These are phyloP conservation scores for Mytilinidion resinicola DNA, from an alignment of 495 filamentous ascomycete species.

Conservation along the genomic window DNA sequence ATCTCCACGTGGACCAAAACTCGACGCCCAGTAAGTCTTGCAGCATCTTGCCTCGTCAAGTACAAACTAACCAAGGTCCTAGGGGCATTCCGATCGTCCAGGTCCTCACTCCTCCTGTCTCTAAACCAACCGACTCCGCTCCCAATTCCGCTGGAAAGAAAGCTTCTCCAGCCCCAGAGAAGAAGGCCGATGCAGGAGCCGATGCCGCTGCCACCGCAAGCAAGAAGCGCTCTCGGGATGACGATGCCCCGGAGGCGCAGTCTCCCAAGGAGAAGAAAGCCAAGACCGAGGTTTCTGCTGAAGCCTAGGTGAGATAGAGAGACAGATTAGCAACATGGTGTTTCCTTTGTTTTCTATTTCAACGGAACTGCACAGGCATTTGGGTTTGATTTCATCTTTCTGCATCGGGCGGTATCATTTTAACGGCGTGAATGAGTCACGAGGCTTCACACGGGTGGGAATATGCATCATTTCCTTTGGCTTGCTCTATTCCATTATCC, in stretches of 20 bases:
- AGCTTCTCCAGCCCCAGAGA: background rate
- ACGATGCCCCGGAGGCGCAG: slow-evolving; percentile 6
- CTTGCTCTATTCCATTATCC: too few species aligned
- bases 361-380: too few species aligned
- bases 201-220: background rate
- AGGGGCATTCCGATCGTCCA: slow-evolving; percentile 11
- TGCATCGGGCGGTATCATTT: too few species aligned
- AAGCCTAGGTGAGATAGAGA: background rate
- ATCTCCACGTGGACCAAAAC: background rate
- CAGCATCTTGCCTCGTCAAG: background rate
- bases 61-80: background rate
- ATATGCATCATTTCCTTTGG: too few species aligned
- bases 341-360: too few species aligned
- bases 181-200: background rate
- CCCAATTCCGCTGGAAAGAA: background rate
- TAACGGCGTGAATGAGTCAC: too few species aligned
- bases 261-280: slow-evolving; percentile 8
- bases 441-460: too few species aligned
- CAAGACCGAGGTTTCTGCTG: slow-evolving; percentile 3
- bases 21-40: slow-evolving; percentile 9
- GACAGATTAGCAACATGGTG: too few species aligned
- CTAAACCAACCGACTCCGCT: background rate
- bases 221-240: slow-evolving; percentile 29
- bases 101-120: background rate
- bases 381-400: too few species aligned